Evolutionary conservation across 805 yeast species (phyloP).

Genomic region (Metschnikowia similis): DNA sequence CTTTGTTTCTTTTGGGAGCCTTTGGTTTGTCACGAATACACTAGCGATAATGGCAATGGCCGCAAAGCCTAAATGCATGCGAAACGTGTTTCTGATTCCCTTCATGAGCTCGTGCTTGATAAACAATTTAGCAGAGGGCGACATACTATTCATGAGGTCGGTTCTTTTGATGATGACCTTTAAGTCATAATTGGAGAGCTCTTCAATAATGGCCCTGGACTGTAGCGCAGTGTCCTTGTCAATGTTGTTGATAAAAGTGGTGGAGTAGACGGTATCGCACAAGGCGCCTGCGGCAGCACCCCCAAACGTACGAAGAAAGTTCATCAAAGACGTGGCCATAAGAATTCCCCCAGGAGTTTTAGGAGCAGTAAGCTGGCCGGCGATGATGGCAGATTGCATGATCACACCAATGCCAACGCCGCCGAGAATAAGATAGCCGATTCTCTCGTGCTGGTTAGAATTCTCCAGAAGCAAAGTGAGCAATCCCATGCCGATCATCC

Average conservation of each 20-base stretch:
- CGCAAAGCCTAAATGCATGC: conserved; percentile 36
- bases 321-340: conserved; percentile 43
- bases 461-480: conserved; percentile 37
- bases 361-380: conserved; percentile 49
- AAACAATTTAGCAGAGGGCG: conserved; percentile 19
- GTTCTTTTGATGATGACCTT: conserved; percentile 16
- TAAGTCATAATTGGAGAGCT: conserved; percentile 17
- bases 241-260: conserved; percentile 18
- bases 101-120: conserved; percentile 30
- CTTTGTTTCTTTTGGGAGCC: conserved; percentile 28
- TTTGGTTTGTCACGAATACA: conserved; percentile 38
- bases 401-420: conserved; percentile 48
- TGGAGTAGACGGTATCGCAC: conserved; percentile 39
- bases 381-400: conserved; percentile 42
- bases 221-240: conserved; percentile 7
- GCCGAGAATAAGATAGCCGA: conserved; percentile 43
- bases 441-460: conserved; percentile 31
- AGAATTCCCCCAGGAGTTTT: conserved; percentile 47
- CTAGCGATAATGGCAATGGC: conserved; percentile 27
- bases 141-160: conserved; percentile 13
- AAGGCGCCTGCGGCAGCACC: conserved; percentile 43
- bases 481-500: conserved; percentile 44
- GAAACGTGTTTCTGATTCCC: conserved; percentile 38
- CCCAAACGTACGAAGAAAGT: conserved; percentile 43
- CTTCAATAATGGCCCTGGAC: conserved; percentile 16